These are phyloP conservation scores for Boeremia exigua DNA, from an alignment of 2,329 filamentous ascomycete species.

Conservation along the genomic window DNA sequence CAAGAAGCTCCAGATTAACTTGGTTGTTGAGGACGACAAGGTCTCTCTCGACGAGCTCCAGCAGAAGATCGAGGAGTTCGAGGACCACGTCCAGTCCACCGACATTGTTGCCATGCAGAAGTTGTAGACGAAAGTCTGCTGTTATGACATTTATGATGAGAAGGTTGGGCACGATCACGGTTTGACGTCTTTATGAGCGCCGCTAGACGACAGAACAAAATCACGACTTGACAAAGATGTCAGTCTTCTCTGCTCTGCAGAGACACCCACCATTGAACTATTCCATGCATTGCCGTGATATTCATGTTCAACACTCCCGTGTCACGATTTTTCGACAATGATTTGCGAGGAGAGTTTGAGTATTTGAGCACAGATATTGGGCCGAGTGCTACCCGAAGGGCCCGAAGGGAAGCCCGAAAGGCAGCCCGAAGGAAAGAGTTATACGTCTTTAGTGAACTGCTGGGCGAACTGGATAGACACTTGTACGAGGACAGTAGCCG, in stretches of 20 bases:
- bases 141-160: constrained; percentile 33
- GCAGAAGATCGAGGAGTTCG: constrained; percentile 81
- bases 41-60: constrained; percentile 85
- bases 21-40: constrained; percentile 98
- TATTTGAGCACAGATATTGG: too few relatives aligned
- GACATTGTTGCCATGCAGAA: constrained; percentile 73
- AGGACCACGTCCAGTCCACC: constrained; percentile 95
- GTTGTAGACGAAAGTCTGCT: constrained; percentile 41
- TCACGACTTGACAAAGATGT: constrained; percentile 33
- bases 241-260: constrained; percentile 26
- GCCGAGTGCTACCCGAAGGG: too few relatives aligned
- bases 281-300: neutral
- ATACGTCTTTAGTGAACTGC: too few relatives aligned
- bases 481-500: neutral
- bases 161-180: constrained; percentile 30
- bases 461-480: neutral
- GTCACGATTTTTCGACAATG: too few relatives aligned
- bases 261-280: constrained; percentile 8
- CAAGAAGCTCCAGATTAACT: constrained; percentile 98
- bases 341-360: too few relatives aligned
- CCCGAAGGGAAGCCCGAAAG: too few relatives aligned
- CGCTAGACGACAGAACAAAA: constrained; percentile 37
- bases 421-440: too few relatives aligned
- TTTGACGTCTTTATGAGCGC: constrained; percentile 44
- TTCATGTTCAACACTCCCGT: neutral